Evolutionary conservation across 176 grass and related monocot genomes (phyloP).

Genomic region (Triticum dicoccoides): DNA sequence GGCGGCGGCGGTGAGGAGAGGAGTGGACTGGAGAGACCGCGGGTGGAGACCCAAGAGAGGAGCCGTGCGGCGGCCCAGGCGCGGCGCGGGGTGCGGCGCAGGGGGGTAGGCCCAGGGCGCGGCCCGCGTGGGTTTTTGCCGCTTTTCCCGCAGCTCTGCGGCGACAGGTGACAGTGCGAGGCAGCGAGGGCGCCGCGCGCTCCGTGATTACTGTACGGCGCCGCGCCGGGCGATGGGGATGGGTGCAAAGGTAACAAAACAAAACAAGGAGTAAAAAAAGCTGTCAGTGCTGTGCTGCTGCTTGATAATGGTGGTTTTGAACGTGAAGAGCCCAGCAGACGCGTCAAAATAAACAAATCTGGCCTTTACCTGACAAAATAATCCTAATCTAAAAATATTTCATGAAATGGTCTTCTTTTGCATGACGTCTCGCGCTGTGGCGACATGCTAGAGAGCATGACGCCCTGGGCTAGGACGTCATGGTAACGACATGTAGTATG

Average conservation of each 20-base stretch:
- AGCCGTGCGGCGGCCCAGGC: background rate
- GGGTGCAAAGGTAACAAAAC: background rate
- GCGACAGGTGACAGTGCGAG: background rate
- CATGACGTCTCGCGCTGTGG: too few relatives aligned
- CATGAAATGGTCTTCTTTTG: too few relatives aligned
- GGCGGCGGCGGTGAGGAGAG: background rate
- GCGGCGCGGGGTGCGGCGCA: background rate
- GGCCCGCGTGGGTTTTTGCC: background rate
- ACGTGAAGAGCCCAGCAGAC: background rate
- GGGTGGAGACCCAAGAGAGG: background rate
- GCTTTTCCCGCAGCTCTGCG: background rate
- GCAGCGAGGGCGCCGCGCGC: background rate
- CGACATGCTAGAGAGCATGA: too few relatives aligned
- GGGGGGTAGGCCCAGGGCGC: background rate
- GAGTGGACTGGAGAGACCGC: background rate
- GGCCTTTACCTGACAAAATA: too few relatives aligned
- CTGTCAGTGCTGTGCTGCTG: too few relatives aligned
- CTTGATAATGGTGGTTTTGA: background rate
- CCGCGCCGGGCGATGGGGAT: background rate
- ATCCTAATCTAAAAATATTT: too few relatives aligned
- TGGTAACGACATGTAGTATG: too few relatives aligned
- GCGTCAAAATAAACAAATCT: background rate
- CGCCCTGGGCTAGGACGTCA: too few relatives aligned
- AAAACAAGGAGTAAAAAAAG: background rate
- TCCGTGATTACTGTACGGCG: background rate